Base-by-base conservation (phyloP, 257 asterid genomes). In the Apocynum venetum region DNA sequence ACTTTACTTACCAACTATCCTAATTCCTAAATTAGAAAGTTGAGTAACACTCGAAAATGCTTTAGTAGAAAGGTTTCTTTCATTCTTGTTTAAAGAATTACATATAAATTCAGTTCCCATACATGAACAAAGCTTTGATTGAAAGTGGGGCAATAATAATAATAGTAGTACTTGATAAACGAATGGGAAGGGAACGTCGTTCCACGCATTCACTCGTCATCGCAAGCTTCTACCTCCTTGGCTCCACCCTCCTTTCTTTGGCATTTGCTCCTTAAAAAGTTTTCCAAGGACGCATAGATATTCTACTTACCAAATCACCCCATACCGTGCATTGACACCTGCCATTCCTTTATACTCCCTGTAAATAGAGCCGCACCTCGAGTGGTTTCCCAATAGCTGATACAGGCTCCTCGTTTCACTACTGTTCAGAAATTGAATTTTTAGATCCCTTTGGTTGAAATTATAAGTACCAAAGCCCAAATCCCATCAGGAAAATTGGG, bases 391-490 rank as follows among this genome's bases (percentile, higher is more conserved):
- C 14, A 59, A 8, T n/a, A 1, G 41, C 69, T 4, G 69, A 11
- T 63, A 35, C 69, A 38, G 12, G 46, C 15, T 65, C 48, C 48
- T 17, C n/a, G n/a, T 47, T 20, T 31, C 25, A 11, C 44, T 47
- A 48, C 44, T 71, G 44, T 71, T 47, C 75, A 49, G 47, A 25
- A 49, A 25, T 47, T 71, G 4, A 31, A 49, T 49, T 64, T 36
- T 72, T 7, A 13, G 0, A 11, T 6, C 11, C 71, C 70, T 13
- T 44, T 36, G 46, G 41, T 64, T 11, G 56, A 25, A 12, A 48
- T 25, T 72, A 72, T 49, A 72, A 49, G 14, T 72, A 72, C 41
- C 52, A 9, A 63, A 60, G 20, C 46, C 63, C 76, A 11, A 57
- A 71, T 13, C 64, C 77, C 12, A 41, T 19, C 13, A 41, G 49